Evolutionary conservation across 805 yeast species (phyloP), one percentile per base, ranked within the genome.

Genomic region (Kazachstania martiniae): DNA sequence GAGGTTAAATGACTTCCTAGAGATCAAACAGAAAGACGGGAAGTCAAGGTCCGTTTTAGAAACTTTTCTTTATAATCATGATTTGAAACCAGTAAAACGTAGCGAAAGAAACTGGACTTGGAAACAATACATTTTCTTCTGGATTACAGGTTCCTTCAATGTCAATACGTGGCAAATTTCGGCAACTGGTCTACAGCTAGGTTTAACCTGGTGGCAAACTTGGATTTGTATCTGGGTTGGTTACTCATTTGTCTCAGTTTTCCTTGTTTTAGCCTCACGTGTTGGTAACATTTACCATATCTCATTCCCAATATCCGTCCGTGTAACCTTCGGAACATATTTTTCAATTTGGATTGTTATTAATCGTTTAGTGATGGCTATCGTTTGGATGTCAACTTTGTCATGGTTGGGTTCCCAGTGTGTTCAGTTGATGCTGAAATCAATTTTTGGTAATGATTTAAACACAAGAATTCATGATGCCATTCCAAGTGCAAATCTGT

Each of bases 161-260:
- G 75, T 86, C 51, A 84, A 83, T 56, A 83, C 95, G 8, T 84
- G 91, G 86, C 86, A 82, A 62, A 85, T 86, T 46, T 93, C 94
- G 3, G 77, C 91, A 3, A 81, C 94, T 0, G 94, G 94, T 46
- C 76, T 81, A 36, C 65, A 67, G 35, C 73, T 77, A 18, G 93
- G 93, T 10, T 61, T 86, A 57, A 70, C 77, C 10, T 85, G 94
- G 94, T 86, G 94, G 93, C 87, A 77, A 51, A 75, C 82, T 4
- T 86, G 95, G 94, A 62, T 85, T 26, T 72, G 89, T 8, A 87
- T 86, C 17, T 83, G 94, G 91, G 42, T 84, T 12, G 95, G 95
- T 4, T 86, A 86, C 56, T 50, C 67, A 16, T 60, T 81, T 29
- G 76, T 84, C 41, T 87, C 82, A 32, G 45, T 68, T 2, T 84